Percentiles rank a stretch among this genome's conserved stretches.
Evolutionary conservation across 1,284 basidiomycete species (phyloP).

Genomic region (Trichosporon inkin): DNA sequence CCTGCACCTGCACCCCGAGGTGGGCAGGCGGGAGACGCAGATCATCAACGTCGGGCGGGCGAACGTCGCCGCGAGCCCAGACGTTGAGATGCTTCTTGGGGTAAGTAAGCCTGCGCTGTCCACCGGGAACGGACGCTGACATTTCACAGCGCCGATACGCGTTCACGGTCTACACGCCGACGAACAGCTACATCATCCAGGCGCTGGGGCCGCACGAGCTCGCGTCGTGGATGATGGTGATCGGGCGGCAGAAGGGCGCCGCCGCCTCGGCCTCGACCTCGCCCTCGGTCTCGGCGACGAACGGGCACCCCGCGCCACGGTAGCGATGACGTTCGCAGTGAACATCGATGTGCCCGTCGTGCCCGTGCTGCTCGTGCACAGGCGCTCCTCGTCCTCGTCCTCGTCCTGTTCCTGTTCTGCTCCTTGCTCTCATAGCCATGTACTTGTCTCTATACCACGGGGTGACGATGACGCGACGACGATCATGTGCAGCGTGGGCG

Average conservation of each 20-base stretch:
- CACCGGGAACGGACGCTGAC: too few species aligned
- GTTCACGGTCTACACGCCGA: conserved; percentile 82
- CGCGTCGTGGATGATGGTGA: conserved; percentile 65
- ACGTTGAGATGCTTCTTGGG: conserved; percentile 78
- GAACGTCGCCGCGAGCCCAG: conserved; percentile 77
- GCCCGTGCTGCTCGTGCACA: not conserved
- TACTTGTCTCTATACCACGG: too few species aligned
- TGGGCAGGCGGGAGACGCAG: conserved; percentile 73
- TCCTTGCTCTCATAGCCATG: too few species aligned
- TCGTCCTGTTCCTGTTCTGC: too few species aligned
- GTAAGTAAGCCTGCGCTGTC: too few species aligned
- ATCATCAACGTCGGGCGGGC: conserved; percentile 80
- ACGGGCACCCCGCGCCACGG: not conserved
- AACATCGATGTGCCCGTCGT: too few species aligned
- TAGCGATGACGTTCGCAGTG: too few species aligned
- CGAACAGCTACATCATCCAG: conserved; percentile 81
- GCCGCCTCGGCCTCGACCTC: not conserved
- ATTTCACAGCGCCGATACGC: conserved; percentile 77
- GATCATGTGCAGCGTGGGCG: too few species aligned
- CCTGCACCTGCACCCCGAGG: conserved; percentile 76
- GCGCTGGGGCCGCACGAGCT: conserved; percentile 74
- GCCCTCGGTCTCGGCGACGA: not conserved
- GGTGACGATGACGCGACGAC: too few species aligned
- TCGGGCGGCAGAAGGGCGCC: conserved; percentile 14
- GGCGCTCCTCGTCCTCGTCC: too few species aligned